Evolutionary conservation across 1,139 yeast genomes (phyloP), one percentile per base, ranked within the genome.

Genomic region (Saccharomyces hybrid): DNA sequence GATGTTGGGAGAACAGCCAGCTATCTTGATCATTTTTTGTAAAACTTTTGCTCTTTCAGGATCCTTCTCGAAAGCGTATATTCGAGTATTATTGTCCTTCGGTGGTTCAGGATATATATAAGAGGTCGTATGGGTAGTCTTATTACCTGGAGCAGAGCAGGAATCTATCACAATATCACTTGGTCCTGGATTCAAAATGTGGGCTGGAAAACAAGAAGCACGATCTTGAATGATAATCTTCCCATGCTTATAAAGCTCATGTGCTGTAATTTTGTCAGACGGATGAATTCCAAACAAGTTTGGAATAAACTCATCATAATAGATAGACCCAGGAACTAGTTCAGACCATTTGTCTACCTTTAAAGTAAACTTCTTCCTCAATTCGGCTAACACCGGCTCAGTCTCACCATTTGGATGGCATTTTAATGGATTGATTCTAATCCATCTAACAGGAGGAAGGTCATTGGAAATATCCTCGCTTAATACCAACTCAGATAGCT

Each of bases 61-160:
- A 65, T 95, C 96, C 62, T 91, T 78, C 70, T 93, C 99, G 72
- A 90, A 93, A 0, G 99, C 99, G 63, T 78, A 78, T 5, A 91
- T 84, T 52, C 59, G 63, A 23, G 58, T 57, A 1, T 48, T 48
- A n/a, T 57, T 58, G 1, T 60, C 57, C 11, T 61, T 59, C 0
- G 57, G 55, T 2, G 60, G 55, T 28, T 52, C 54, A 5, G 55
- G 54, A 57, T 69, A 67, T 58, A 76, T 69, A 67, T 81, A 73
- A 1, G 95, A 80, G 0, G 98, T 97, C 29, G 86, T 75, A 71
- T 91, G 98, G 0, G 98, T 88, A 0, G 99, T 93, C 69, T 93
- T 95, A 71, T 93, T 93, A 5, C 99, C 99, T 1, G 99, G 99
- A 0, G 99, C 99, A 2, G 99, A 90, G 72, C 98, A 91, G 0